Percentiles rank a stretch among this genome's conserved stretches.
Evolutionary conservation across 345 rosid genomes (phyloP).

Genomic region (Gossypium mustelinum): DNA sequence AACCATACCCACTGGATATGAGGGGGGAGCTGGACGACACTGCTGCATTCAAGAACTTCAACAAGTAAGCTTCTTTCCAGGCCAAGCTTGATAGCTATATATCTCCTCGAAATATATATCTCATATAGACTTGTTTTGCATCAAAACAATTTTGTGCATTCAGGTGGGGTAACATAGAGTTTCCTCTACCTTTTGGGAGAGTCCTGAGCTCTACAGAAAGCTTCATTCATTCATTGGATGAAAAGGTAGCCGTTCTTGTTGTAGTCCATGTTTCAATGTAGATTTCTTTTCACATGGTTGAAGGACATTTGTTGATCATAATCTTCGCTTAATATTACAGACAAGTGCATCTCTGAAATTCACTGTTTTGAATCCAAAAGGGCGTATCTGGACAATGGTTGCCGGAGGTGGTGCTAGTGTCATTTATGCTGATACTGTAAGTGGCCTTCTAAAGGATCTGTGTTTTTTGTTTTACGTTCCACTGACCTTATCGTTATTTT

Average conservation of each 20-base stretch:
- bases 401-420: conserved; percentile 99
- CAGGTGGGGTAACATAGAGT: conserved; percentile 89
- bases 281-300: background rate
- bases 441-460: conserved; percentile 8
- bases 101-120: background rate
- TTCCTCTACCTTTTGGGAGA: conserved; percentile 94
- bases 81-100: background rate
- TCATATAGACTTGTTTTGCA: background rate
- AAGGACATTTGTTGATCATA: background rate
- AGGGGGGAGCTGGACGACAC: conserved; percentile 97
- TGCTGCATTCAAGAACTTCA: conserved; percentile 94
- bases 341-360: conserved; percentile 96
- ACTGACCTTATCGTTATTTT: background rate
- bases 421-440: conserved; percentile 93
- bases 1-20: conserved; percentile 95
- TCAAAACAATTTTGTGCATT: conserved; percentile 10
- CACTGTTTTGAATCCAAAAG: conserved; percentile 89
- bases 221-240: conserved; percentile 85
- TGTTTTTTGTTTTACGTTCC: background rate
- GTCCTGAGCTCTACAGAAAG: conserved; percentile 75
- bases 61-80: conserved; percentile 44
- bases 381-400: conserved; percentile 99
- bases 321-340: conserved; percentile 36
- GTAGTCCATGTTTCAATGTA: background rate
- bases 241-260: conserved; percentile 53